Base-by-base conservation (phyloP, 495 filamentous ascomycete species). In the Hyaloscypha variabilis region DNA sequence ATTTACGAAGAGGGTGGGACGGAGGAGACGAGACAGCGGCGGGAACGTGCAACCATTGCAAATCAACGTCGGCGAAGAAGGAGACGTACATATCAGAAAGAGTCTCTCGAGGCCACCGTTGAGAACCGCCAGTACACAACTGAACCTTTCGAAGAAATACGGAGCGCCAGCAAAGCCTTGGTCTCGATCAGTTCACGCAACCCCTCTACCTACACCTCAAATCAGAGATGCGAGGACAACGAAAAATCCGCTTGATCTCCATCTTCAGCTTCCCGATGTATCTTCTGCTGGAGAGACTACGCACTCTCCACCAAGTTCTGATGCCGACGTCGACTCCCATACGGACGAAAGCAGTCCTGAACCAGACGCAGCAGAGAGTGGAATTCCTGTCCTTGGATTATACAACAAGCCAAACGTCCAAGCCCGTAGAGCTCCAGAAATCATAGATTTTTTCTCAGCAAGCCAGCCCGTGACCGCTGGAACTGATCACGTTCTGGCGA, bases 271-370 rank as follows among this genome's bases (percentile, higher is more conserved):
- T 8, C 67, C 61, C 39, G 67, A 69, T 25, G 1, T 65, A 11
- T 68, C 66, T 5, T 73, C 71, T 6, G 68, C 62, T 21, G 67
- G 58, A 17, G 71, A 70, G 28, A 73, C 71, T 19, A 67, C 60
- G 23, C 51, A 57, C 6, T 68, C 65, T 13, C 60, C 58, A 4
- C 57, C 52, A 24, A 64, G 58, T 21, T 70, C 68, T 25, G 71
- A 73, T 50, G 71, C 68, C 21, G 71, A 73, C 52, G 59, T 73
- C 31, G 71, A 73, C 62, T 68, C 71, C 5, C 62, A 58, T 31
- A 73, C 71, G n/a, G 71, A 73, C 66, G 65, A 67, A n/a, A 69
- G 66, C 29, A 69, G 65, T 39, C 67, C 67, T 5, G 70, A 72
- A 25, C 60, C 65, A 1, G 68, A 67, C 24, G 23, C 55, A 14